These are phyloP conservation scores for Arabidopsis suecica DNA, from an alignment of 345 rosid genomes.

Conservation along the genomic window DNA sequence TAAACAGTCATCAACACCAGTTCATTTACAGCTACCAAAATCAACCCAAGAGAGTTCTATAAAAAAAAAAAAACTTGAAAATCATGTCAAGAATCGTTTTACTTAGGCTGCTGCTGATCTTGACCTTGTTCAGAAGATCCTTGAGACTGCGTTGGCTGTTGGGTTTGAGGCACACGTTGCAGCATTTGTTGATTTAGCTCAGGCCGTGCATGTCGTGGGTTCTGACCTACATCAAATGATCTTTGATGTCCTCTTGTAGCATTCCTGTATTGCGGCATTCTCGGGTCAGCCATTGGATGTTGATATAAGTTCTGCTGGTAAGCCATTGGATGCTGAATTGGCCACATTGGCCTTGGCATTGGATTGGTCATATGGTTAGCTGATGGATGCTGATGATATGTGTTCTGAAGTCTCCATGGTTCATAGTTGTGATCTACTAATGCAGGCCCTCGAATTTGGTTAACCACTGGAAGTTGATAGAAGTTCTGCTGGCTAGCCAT, in stretches of 20 bases:
- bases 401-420: too few relatives aligned
- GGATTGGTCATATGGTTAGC: not conserved
- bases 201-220: conserved; percentile 9
- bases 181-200: not conserved
- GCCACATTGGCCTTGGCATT: not conserved
- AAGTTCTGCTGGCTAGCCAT: too few relatives aligned
- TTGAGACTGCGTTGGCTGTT: conserved; percentile 3
- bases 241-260: not conserved
- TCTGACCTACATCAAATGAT: not conserved
- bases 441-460: not conserved
- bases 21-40: not conserved
- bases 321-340: not conserved
- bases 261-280: not conserved
- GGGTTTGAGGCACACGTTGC: not conserved
- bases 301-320: not conserved
- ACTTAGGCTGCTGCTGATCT: conserved; percentile 1
- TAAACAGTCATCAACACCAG: not conserved
- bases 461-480: too few relatives aligned
- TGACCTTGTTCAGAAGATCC: conserved; percentile 2
- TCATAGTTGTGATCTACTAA: too few relatives aligned
- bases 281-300: not conserved
- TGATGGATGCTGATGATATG: not conserved
- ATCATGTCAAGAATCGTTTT: not conserved
- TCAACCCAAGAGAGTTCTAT: not conserved
- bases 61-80: not conserved